These are phyloP conservation scores for Schrenkiella parvula DNA, from an alignment of 345 rosid genomes.

Conservation along the genomic window DNA sequence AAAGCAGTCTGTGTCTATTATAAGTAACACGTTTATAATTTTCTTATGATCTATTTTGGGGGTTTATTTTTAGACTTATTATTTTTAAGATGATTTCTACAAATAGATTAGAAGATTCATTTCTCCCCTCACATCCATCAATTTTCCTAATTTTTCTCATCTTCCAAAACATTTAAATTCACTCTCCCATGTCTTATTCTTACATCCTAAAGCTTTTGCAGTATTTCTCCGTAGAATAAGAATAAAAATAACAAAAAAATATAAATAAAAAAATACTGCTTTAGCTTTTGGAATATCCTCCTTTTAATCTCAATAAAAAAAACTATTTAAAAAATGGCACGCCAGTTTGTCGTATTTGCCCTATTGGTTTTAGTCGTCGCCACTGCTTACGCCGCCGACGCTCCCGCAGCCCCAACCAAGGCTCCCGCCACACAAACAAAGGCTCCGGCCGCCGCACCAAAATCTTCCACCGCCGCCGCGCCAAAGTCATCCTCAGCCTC, in stretches of 20 bases:
- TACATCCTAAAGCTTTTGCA: constrained; percentile 28
- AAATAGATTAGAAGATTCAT: neutral
- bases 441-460: constrained; percentile 26
- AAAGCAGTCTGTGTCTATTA: neutral
- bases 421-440: constrained; percentile 12
- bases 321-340: too few species aligned
- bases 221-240: neutral
- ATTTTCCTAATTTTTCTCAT: constrained; percentile 19
- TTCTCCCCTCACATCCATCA: constrained; percentile 16
- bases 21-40: neutral
- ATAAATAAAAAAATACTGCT: constrained; percentile 15
- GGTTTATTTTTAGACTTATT: neutral
- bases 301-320: constrained; percentile 12
- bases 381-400: constrained; percentile 32
- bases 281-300: constrained; percentile 26
- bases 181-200: neutral
- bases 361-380: constrained; percentile 33
- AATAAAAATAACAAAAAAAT: neutral
- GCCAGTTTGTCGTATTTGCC: constrained; percentile 24
- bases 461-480: constrained; percentile 14
- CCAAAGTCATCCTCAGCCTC: constrained; percentile 24
- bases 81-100: neutral
- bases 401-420: constrained; percentile 38
- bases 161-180: constrained; percentile 18
- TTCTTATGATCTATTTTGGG: neutral